These are phyloP conservation scores for Leccinum truebloodii DNA, from an alignment of 768 basidiomycete genomes.

Conservation along the genomic window DNA sequence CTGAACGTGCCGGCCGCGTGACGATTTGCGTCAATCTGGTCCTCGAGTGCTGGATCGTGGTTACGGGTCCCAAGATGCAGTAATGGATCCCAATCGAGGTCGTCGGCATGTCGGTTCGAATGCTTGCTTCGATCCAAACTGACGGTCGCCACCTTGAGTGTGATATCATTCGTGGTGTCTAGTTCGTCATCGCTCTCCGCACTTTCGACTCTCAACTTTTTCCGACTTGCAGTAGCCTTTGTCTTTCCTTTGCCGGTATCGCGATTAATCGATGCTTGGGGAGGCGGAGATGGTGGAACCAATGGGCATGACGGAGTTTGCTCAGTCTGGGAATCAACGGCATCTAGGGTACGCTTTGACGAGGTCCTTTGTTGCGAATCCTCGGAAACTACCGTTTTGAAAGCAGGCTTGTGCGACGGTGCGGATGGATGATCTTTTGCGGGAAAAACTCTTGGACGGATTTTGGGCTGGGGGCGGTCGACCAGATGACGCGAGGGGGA, in stretches of 20 bases:
- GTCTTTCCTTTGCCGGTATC: conserved; percentile 42
- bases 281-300: conserved; percentile 72
- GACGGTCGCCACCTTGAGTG: conserved; percentile 25
- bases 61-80: conserved; percentile 23
- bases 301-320: conserved; percentile 32
- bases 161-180: conserved; percentile 19
- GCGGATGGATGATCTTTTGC: conserved; percentile 5
- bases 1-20: conserved; percentile 44
- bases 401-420: conserved; percentile 2
- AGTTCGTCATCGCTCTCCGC: conserved; percentile 31
- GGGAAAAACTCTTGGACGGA: conserved; percentile 13
- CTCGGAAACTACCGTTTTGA: conserved; percentile 3
- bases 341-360: conserved; percentile 46
- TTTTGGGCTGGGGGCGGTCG: conserved; percentile 7
- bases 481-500: conserved; percentile 1
- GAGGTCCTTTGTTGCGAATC: conserved; percentile 30
- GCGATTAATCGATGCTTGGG: conserved; percentile 34
- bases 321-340: conserved; percentile 24
- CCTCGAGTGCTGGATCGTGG: conserved; percentile 21
- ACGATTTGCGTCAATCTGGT: conserved; percentile 28
- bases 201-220: conserved; percentile 49
- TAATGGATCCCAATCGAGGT: conserved; percentile 34
- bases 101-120: conserved; percentile 10
- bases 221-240: conserved; percentile 40
- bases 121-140: conserved; percentile 15